phyloP scores from a whole-genome alignment of 495 filamentous ascomycete species.

The Penicillium paradoxum region DNA sequence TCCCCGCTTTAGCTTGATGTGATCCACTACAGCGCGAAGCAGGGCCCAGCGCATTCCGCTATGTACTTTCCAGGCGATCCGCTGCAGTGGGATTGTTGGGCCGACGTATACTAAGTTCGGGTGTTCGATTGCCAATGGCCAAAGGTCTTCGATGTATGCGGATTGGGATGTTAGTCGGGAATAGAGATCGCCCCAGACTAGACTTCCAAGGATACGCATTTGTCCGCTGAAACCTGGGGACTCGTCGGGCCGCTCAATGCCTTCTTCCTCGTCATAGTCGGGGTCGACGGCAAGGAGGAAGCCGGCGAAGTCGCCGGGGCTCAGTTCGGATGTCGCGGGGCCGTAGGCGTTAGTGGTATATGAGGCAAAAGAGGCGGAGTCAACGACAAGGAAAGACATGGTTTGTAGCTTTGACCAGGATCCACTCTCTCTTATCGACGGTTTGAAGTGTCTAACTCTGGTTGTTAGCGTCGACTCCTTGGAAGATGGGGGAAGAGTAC shows the following conservation, averaged over 20 bases:
- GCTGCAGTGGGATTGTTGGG: slow-evolving; percentile 17
- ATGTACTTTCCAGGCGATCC: slow-evolving; percentile 22
- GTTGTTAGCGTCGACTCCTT: neutral
- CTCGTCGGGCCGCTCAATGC: slow-evolving; percentile 13
- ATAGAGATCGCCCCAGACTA: slow-evolving; percentile 34
- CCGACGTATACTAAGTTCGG: slow-evolving; percentile 33
- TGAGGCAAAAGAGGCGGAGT: slow-evolving; percentile 20
- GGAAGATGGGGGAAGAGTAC: neutral
- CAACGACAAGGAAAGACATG: slow-evolving; percentile 17
- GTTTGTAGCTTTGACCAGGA: neutral
- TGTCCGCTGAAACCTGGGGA: slow-evolving; percentile 22
- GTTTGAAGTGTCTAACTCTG: slow-evolving; percentile 15
- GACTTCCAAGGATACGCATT: slow-evolving; percentile 29
- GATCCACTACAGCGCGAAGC: slow-evolving; percentile 6
- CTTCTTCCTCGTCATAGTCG: slow-evolving; percentile 11
- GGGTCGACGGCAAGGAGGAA: slow-evolving; percentile 29
- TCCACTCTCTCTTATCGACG: neutral
- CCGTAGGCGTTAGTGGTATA: slow-evolving; percentile 19
- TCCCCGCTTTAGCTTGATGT: slow-evolving; percentile 1
- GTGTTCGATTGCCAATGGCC: slow-evolving; percentile 29
- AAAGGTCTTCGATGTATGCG: slow-evolving; percentile 18
- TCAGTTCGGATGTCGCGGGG: slow-evolving; percentile 5
- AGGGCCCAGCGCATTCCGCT: slow-evolving; percentile 11
- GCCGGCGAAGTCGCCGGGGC: slow-evolving; percentile 17
- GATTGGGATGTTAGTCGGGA: slow-evolving; percentile 13